Conservation (phyloP, 179 eudicot genomes). For the Beta macrorhiza region DNA sequence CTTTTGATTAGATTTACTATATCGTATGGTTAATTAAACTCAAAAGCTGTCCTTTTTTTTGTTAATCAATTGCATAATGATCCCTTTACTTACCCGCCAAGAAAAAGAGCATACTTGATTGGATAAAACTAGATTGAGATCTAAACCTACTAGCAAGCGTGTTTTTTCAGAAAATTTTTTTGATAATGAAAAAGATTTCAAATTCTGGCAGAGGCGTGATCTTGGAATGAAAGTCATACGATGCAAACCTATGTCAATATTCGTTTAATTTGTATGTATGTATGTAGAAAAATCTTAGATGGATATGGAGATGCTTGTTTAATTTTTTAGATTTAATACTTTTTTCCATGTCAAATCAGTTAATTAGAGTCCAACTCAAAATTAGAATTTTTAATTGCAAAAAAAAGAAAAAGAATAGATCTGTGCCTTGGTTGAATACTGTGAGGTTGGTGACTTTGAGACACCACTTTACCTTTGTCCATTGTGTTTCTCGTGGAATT, state of each 20-base stretch:
- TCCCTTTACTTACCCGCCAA: constrained; percentile 18
- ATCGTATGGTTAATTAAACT: neutral
- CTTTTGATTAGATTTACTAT: too few relatives aligned
- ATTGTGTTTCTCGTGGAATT: too few relatives aligned
- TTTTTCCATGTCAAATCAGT: neutral
- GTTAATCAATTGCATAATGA: constrained; percentile 7
- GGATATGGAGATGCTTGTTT: neutral
- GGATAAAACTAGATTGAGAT: constrained; percentile 20
- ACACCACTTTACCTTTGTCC: too few relatives aligned
- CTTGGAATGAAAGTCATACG: neutral
- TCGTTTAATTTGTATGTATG: neutral
- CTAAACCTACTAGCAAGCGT: constrained; percentile 12
- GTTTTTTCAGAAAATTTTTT: too few relatives aligned
- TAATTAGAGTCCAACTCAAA: too few relatives aligned
- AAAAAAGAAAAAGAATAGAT: too few relatives aligned
- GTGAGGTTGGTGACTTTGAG: too few relatives aligned
- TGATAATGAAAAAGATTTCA: neutral
- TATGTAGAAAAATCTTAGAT: neutral
- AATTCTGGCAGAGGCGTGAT: neutral
- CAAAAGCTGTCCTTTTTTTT: neutral
- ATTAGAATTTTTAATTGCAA: too few relatives aligned
- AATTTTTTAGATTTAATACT: neutral
- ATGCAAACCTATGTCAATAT: neutral
- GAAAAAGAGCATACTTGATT: constrained; percentile 13
- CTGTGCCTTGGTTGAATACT: too few relatives aligned